Percentiles rank a stretch among this genome's conserved stretches.
Conservation (phyloP, 495 filamentous ascomycete genomes). For the Aspergillus cavernicola region DNA sequence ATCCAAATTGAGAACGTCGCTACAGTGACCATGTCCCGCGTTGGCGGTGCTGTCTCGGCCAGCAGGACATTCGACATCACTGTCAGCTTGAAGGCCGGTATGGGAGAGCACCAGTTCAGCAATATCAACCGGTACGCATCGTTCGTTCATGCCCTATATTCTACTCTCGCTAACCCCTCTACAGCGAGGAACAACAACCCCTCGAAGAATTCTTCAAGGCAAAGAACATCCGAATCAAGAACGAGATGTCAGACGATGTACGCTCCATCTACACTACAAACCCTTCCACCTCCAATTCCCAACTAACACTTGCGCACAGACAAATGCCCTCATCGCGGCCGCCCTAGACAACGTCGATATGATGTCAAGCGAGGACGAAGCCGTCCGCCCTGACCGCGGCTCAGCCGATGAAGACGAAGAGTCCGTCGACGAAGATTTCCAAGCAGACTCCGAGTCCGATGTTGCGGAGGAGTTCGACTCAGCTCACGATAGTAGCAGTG, state of each 20-base stretch:
- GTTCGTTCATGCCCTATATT: background rate
- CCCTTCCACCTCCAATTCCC: background rate
- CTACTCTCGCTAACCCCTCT: conserved; percentile 8
- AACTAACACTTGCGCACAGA: conserved; percentile 11
- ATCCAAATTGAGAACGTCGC: conserved; percentile 88
- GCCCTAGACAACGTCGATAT: conserved; percentile 76
- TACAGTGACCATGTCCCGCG: conserved; percentile 90
- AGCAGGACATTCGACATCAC: conserved; percentile 97
- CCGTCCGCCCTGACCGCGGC: conserved; percentile 68
- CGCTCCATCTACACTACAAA: conserved; percentile 12
- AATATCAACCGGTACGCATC: conserved; percentile 84
- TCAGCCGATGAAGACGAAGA: conserved; percentile 95
- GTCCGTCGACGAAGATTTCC: conserved; percentile 93
- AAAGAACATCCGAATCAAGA: conserved; percentile 92
- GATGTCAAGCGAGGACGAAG: conserved; percentile 79
- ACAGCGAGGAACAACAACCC: conserved; percentile 86
- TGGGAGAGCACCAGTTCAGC: conserved; percentile 88
- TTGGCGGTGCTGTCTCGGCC: conserved; percentile 89
- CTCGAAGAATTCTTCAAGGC: conserved; percentile 94
- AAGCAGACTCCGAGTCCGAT: conserved; percentile 83
- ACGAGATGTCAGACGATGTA: conserved; percentile 80
- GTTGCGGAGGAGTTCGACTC: conserved; percentile 96
- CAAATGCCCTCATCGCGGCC: conserved; percentile 67
- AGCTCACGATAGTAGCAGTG: conserved; percentile 78
- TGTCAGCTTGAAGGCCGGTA: conserved; percentile 72